Percentiles rank a stretch among this genome's conserved stretches.
Evolutionary conservation across 2,329 filamentous ascomycete genomes (phyloP).

Genomic region (Hymenoscyphus linearis): DNA sequence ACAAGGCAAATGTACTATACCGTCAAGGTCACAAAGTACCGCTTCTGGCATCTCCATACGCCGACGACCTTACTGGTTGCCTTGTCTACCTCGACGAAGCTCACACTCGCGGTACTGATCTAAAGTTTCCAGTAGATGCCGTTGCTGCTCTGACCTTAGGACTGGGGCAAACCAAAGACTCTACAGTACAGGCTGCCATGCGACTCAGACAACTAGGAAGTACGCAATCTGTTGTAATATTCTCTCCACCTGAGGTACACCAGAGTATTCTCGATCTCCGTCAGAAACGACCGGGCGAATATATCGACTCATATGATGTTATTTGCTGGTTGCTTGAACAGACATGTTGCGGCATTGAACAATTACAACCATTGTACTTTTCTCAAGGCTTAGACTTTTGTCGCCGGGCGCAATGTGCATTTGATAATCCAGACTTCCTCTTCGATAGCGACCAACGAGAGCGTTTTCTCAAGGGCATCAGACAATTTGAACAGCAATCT

Average conservation of each 20-base stretch:
- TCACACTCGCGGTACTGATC: conserved; percentile 26
- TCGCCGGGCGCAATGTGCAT: conserved; percentile 45
- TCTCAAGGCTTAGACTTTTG: conserved; percentile 59
- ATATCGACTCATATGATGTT: conserved; percentile 39
- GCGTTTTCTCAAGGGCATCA: conserved; percentile 40
- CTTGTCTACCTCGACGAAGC: conserved; percentile 28
- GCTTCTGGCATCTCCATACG: conserved; percentile 20
- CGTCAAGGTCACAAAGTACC: conserved; percentile 17
- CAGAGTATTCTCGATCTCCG: conserved; percentile 50
- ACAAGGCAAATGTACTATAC: conserved; percentile 18
- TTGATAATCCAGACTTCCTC: conserved; percentile 40
- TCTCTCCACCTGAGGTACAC: conserved; percentile 28
- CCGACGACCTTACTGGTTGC: conserved; percentile 19
- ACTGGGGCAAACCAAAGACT: conserved; percentile 24
- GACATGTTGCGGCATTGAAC: conserved; percentile 54
- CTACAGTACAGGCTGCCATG: conserved; percentile 63
- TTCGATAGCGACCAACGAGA: conserved; percentile 31
- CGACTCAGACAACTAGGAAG: conserved; percentile 53
- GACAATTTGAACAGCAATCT: conserved; percentile 50
- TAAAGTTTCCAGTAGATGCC: conserved; percentile 19
- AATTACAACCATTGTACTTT: conserved; percentile 52
- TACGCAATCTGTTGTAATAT: conserved; percentile 27
- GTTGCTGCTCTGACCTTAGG: conserved; percentile 23
- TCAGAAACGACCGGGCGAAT: conserved; percentile 22
- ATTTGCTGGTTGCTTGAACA: conserved; percentile 59